Conservation (phyloP, 371 early-diverging fungal genomes). For the Circinella umbellata region DNA sequence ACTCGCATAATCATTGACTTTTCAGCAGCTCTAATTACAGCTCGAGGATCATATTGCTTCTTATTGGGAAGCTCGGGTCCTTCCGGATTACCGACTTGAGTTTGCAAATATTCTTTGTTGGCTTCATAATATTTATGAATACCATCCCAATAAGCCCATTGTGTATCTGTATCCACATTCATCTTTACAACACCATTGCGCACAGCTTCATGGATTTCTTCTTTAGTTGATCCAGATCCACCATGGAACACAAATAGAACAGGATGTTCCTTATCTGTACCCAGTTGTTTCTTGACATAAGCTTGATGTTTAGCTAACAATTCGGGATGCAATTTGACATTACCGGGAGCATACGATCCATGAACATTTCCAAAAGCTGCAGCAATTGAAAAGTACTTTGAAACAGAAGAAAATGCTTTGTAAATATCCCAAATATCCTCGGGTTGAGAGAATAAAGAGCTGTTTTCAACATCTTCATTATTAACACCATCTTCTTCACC, state of each 20-base stretch:
- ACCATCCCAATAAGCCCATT: conserved; percentile 83
- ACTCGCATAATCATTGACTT: conserved; percentile 84
- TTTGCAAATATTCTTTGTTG: conserved; percentile 80
- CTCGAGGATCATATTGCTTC: conserved; percentile 92
- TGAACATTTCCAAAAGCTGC: conserved; percentile 92
- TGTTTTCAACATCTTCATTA: conserved; percentile 87
- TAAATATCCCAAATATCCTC: conserved; percentile 93
- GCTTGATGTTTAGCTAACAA: conserved; percentile 87
- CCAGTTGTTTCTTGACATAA: conserved; percentile 72
- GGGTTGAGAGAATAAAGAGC: conserved; percentile 87
- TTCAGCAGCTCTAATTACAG: conserved; percentile 52
- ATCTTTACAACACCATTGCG: conserved; percentile 89
- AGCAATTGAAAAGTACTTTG: conserved; percentile 86
- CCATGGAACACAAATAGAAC: conserved; percentile 95
- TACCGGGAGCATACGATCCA: conserved; percentile 92
- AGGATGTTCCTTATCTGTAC: conserved; percentile 66
- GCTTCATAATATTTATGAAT: conserved; percentile 70
- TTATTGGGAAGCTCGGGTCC: conserved; percentile 91
- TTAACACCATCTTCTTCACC: conserved; percentile 94
- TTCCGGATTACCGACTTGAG: conserved; percentile 92
- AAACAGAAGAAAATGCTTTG: conserved; percentile 75
- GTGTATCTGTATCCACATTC: conserved; percentile 88
- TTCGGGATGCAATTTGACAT: conserved; percentile 88
- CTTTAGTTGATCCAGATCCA: conserved; percentile 84
- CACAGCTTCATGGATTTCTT: conserved; percentile 86